Percentiles rank a stretch among this genome's conserved stretches.
These are phyloP conservation scores for Rhizopogon parksii DNA, from an alignment of 1,284 basidiomycete genomes.

Conservation along the genomic window DNA sequence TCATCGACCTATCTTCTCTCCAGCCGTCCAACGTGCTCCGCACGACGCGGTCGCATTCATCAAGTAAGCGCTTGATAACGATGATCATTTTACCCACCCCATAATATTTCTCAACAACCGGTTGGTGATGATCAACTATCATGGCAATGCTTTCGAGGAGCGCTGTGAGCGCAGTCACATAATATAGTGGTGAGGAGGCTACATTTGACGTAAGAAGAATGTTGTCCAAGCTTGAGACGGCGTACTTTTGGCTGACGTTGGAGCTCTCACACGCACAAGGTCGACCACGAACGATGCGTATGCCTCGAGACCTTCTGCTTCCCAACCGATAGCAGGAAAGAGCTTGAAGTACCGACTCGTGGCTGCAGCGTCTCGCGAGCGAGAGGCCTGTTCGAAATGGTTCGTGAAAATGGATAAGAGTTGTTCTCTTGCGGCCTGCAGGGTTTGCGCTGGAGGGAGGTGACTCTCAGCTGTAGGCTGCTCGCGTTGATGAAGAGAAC, in stretches of 20 bases:
- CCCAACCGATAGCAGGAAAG: slow-evolving; percentile 90
- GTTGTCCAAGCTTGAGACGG: slow-evolving; percentile 4
- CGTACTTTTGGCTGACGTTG: slow-evolving; percentile 75
- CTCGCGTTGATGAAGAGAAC: slow-evolving; percentile 8
- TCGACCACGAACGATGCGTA: slow-evolving; percentile 93
- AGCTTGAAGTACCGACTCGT: slow-evolving; percentile 96
- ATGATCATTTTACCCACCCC: slow-evolving; percentile 78
- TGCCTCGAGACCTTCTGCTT: slow-evolving; percentile 86
- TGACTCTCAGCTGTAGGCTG: slow-evolving; percentile 89
- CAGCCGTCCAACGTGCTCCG: slow-evolving; percentile 75
- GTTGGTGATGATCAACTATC: slow-evolving; percentile 96
- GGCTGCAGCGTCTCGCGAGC: slow-evolving; percentile 73
- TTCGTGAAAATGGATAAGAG: slow-evolving; percentile 75
- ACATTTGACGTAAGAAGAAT: slow-evolving; percentile 12
- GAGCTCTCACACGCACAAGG: slow-evolving; percentile 75
- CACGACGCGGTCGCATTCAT: slow-evolving; percentile 84
- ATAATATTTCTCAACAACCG: slow-evolving; percentile 97
- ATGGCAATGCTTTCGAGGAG: slow-evolving; percentile 94
- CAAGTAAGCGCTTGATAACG: slow-evolving; percentile 73
- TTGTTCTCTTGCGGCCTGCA: slow-evolving; percentile 67
- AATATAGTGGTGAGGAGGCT: slow-evolving; percentile 89
- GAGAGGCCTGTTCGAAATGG: slow-evolving; percentile 77
- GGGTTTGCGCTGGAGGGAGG: slow-evolving; percentile 76
- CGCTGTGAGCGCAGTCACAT: slow-evolving; percentile 79
- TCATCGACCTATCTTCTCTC: slow-evolving; percentile 80